Evolutionary conservation across 2,329 filamentous ascomycete species (phyloP).

Genomic region (Blumeria graminis): DNA sequence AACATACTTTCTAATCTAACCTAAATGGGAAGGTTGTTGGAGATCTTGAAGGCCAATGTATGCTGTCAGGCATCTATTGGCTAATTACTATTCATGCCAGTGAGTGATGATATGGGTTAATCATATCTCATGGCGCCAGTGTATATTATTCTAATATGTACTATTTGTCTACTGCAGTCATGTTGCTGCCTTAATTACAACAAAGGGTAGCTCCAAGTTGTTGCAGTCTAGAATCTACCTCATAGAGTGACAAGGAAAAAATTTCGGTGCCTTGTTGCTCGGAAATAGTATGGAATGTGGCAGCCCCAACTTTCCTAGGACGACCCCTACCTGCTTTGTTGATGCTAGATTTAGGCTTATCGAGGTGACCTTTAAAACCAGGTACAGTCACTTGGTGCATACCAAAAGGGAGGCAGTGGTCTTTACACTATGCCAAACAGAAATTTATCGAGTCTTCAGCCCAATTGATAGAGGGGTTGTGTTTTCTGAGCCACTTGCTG

Average conservation of each 20-base stretch:
- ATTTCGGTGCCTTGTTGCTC: not conserved
- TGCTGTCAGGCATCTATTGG: too few relatives aligned
- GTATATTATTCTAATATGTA: too few relatives aligned
- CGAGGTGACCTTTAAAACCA: not conserved
- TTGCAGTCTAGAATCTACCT: not conserved
- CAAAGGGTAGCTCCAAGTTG: not conserved
- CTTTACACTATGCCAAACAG: not conserved
- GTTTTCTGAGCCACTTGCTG: not conserved
- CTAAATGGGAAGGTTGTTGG: too few relatives aligned
- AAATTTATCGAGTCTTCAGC: not conserved
- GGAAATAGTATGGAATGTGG: not conserved
- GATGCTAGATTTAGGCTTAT: not conserved
- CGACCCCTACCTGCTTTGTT: not conserved
- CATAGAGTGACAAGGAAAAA: not conserved
- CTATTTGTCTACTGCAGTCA: too few relatives aligned
- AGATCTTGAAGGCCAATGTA: too few relatives aligned
- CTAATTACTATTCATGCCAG: too few relatives aligned
- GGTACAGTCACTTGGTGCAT: not conserved
- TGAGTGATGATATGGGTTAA: too few relatives aligned
- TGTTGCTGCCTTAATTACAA: too few relatives aligned
- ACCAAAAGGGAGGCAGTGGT: not conserved
- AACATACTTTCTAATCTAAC: too few relatives aligned
- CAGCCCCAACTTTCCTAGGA: not conserved
- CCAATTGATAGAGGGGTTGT: not conserved
- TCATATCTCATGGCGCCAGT: too few relatives aligned